Conservation (phyloP, 768 basidiomycete species). For the Russula foetens region DNA sequence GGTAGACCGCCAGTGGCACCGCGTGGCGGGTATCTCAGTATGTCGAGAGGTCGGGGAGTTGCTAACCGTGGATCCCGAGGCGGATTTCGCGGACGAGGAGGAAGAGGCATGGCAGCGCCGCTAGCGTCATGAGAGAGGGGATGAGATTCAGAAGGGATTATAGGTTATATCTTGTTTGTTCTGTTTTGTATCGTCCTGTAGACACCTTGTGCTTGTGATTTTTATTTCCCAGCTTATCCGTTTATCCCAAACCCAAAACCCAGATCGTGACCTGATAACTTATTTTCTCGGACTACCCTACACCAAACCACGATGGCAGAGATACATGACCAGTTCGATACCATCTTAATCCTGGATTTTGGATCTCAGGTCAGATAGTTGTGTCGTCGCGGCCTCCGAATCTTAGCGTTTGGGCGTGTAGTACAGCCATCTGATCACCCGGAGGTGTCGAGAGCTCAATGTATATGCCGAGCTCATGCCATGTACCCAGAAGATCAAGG, state of each 20-base stretch:
- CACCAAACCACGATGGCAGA: slow-evolving; percentile 48
- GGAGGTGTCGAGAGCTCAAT: slow-evolving; percentile 94
- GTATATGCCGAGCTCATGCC: slow-evolving; percentile 98
- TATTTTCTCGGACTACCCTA: neutral
- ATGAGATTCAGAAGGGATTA: neutral
- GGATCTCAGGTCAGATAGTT: slow-evolving; percentile 72
- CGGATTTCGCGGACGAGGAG: slow-evolving; percentile 23
- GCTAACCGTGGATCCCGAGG: slow-evolving; percentile 22
- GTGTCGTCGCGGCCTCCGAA: neutral
- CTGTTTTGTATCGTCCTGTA: neutral
- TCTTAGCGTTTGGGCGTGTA: slow-evolving; percentile 28
- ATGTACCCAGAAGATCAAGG: slow-evolving; percentile 84
- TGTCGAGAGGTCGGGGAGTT: slow-evolving; percentile 27
- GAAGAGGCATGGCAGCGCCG: slow-evolving; percentile 1
- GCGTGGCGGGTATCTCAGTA: slow-evolving; percentile 21
- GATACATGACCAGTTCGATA: slow-evolving; percentile 94
- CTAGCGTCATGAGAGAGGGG: neutral
- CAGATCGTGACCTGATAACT: neutral
- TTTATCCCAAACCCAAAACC: no score
- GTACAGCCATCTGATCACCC: slow-evolving; percentile 96
- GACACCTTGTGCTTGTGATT: neutral
- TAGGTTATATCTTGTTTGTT: neutral
- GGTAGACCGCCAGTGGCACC: slow-evolving; percentile 16
- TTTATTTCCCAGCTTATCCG: no score
- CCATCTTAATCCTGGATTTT: slow-evolving; percentile 93